Conservation (phyloP, 306 rosid genomes). For the Lablab purpureus region DNA sequence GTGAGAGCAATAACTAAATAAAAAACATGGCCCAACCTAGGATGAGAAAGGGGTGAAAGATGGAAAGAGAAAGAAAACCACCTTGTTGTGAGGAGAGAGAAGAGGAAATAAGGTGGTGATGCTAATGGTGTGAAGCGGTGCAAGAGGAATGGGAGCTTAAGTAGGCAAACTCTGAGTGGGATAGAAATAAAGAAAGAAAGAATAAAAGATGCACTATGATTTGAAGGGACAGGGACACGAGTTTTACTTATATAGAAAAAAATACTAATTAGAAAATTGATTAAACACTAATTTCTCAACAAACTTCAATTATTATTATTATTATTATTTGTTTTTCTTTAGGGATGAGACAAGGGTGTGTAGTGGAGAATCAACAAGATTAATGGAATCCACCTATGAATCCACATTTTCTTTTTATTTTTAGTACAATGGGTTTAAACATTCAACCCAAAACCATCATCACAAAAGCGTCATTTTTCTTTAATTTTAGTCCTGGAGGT, state of each 20-base stretch:
- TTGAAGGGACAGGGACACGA: neutral
- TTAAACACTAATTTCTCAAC: neutral
- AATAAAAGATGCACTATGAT: slow-evolving; percentile 30
- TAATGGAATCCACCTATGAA: slow-evolving; percentile 62
- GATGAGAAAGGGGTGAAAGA: neutral
- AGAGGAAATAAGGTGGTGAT: neutral
- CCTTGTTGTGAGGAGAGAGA: slow-evolving; percentile 35
- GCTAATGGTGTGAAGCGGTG: slow-evolving; percentile 23
- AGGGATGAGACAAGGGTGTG: slow-evolving; percentile 18
- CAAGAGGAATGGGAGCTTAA: slow-evolving; percentile 19
- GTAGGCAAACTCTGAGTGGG: slow-evolving; percentile 20
- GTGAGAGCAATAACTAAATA: neutral
- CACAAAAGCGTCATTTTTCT: neutral
- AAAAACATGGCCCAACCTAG: slow-evolving; percentile 1
- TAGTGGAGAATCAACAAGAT: slow-evolving; percentile 51
- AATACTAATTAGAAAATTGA: neutral
- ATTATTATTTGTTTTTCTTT: slow-evolving; percentile 36
- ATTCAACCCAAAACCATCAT: neutral
- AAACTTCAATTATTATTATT: neutral
- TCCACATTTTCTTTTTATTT: slow-evolving; percentile 44
- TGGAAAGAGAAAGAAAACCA: neutral
- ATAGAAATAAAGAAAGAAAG: neutral
- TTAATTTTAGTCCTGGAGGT: neutral
- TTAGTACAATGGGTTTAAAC: neutral
- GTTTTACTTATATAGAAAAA: neutral